These are phyloP conservation scores for Hemisphaericaspora nanyangensis DNA, from an alignment of 805 yeast genomes.

Conservation along the genomic window DNA sequence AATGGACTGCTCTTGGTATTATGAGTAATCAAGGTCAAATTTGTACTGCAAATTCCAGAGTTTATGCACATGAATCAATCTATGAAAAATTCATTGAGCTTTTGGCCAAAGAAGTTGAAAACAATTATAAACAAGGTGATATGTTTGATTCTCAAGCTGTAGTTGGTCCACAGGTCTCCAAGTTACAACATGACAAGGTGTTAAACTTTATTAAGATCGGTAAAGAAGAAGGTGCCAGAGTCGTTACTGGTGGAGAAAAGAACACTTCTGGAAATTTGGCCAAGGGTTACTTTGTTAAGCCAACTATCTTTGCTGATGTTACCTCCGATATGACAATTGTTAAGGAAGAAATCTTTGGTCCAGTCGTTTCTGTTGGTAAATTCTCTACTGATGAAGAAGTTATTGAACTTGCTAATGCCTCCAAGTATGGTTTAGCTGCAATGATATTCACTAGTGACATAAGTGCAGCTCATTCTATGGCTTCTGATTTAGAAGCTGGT, in stretches of 20 bases:
- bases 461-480: slow-evolving; percentile 59
- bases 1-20: slow-evolving; percentile 65
- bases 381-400: slow-evolving; percentile 70
- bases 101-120: slow-evolving; percentile 43
- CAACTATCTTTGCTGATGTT: slow-evolving; percentile 74
- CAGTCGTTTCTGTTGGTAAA: slow-evolving; percentile 68
- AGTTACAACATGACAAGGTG: slow-evolving; percentile 54
- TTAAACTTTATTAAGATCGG: slow-evolving; percentile 40
- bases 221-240: slow-evolving; percentile 42
- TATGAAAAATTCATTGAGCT: slow-evolving; percentile 49
- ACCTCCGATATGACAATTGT: slow-evolving; percentile 61
- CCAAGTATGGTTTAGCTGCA: slow-evolving; percentile 78
- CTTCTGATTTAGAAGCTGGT: slow-evolving; percentile 46
- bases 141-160: slow-evolving; percentile 46
- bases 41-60: slow-evolving; percentile 64
- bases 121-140: slow-evolving; percentile 53
- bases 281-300: slow-evolving; percentile 66
- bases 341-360: slow-evolving; percentile 84
- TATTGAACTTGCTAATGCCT: slow-evolving; percentile 61
- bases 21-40: slow-evolving; percentile 66
- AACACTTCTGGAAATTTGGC: slow-evolving; percentile 34
- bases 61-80: slow-evolving; percentile 53
- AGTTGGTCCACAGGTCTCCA: slow-evolving; percentile 62
- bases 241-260: slow-evolving; percentile 40
- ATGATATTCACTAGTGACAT: slow-evolving; percentile 73